Evolutionary conservation across 1,284 basidiomycete species (phyloP).

Genomic region (Tylopilus sp.): DNA sequence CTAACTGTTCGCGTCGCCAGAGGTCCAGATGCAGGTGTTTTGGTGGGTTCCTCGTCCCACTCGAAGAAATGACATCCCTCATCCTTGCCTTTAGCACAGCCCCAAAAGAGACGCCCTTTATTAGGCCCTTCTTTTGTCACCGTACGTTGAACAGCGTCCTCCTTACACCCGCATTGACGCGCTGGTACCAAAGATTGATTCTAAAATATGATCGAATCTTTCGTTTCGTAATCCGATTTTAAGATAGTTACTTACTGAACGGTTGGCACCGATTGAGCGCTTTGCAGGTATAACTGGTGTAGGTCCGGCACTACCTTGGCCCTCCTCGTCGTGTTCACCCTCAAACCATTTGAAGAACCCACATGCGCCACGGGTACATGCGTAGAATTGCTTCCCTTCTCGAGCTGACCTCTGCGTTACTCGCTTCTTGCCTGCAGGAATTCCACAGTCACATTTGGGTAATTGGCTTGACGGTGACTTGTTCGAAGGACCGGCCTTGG

Average conservation of each 20-base stretch:
- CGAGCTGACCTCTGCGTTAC: constrained; percentile 52
- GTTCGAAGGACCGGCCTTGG: constrained; percentile 10
- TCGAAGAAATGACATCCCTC: constrained; percentile 77
- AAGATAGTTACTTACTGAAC: constrained; percentile 37
- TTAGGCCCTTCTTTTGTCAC: constrained; percentile 71
- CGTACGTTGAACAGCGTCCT: constrained; percentile 57
- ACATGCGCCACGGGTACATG: constrained; percentile 57
- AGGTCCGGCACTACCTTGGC: constrained; percentile 12
- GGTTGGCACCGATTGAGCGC: constrained; percentile 39
- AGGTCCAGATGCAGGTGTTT: constrained; percentile 10
- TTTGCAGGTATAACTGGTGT: constrained; percentile 52
- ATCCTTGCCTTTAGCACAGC: constrained; percentile 59
- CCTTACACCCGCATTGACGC: constrained; percentile 68
- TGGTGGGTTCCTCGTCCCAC: constrained; percentile 70
- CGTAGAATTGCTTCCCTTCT: constrained; percentile 60
- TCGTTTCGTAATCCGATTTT: background rate
- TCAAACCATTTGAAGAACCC: constrained; percentile 73
- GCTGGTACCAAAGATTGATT: constrained; percentile 17
- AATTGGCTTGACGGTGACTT: constrained; percentile 18
- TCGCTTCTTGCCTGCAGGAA: constrained; percentile 45
- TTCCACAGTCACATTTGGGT: constrained; percentile 52
- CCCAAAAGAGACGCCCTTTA: constrained; percentile 77
- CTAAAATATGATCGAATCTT: constrained; percentile 5
- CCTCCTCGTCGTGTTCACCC: constrained; percentile 43
- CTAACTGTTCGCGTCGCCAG: constrained; percentile 22